Base-by-base conservation (phyloP, 805 yeast genomes). In the Hanseniaspora singularis region DNA sequence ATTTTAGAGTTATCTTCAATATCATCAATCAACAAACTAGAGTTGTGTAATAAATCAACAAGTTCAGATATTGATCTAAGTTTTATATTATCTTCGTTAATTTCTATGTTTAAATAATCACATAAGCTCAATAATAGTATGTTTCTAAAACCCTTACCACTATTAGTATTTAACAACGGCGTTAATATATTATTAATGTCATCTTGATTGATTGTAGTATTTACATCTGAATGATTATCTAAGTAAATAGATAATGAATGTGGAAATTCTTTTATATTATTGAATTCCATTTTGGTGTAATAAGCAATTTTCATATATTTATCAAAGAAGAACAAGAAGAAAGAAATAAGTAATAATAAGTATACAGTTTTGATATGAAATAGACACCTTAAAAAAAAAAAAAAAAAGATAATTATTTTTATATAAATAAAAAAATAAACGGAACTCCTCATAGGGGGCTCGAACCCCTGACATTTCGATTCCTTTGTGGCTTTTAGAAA, bases 1-100 rank as follows among this genome's bases (percentile, higher is more conserved):
- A 76, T 64, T 18, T 62, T 64, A 0, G 94, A 81, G 33, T 63
- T 67, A 59, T 88, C 97, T 58, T 88, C 97, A 23, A 88, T 81
- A 56, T 88, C 97, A 61, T 88, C 97, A 33, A 88, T 75, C 44
- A 81, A 62, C 49, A 81, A 60, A 10, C 86, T 77, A 0, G 87
- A 74, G 4, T 74, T 70, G 59, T 82, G 92, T 24, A 82, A 61
- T 36, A 72, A 70, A 51, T 73, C 76, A n/a, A 81, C 69, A 23
- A 77, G 64, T 10, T 62, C 57, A 27, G 71, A 65, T 10, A 82
- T 42, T 4, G 36, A 30, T 3, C 6, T 22, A 12, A 42, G 15
- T 12, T 31, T 65, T 31, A 59, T 57, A 0, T 48, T 53, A 12
- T 36, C 40, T 3, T 32, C 15, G 7, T 18, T 19, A 12, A 42